phyloP scores from a whole-genome alignment of 2,329 filamentous ascomycete species.

The Spiromastix sp. region DNA sequence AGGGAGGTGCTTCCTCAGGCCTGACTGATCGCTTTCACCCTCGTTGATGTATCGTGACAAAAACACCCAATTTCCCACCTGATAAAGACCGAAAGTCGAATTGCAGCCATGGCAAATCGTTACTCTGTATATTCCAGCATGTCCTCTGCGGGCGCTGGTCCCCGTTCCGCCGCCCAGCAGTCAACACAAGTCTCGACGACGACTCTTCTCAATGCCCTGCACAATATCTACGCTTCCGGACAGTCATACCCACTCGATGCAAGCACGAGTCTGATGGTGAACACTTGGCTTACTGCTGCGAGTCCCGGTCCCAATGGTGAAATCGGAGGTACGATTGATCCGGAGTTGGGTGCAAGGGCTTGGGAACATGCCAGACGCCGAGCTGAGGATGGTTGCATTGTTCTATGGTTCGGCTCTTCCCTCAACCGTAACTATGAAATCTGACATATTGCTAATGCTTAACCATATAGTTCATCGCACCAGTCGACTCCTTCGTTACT shows the following conservation, averaged over 20 bases:
- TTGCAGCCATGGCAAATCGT: conserved; percentile 44
- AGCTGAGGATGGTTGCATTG: conserved; percentile 89
- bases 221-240: conserved; percentile 74
- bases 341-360: conserved; percentile 64
- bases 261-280: conserved; percentile 83
- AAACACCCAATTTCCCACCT: too few species aligned
- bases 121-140: conserved; percentile 53
- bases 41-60: too few species aligned
- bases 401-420: conserved; percentile 59
- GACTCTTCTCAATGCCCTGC: conserved; percentile 81
- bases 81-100: too few species aligned
- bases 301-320: conserved; percentile 59
- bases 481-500: conserved; percentile 78
- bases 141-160: conserved; percentile 46
- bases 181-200: conserved; percentile 81
- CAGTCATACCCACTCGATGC: conserved; percentile 82
- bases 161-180: conserved; percentile 51
- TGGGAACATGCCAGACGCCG: conserved; percentile 95
- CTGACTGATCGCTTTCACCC: too few species aligned
- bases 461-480: conserved; percentile 64
- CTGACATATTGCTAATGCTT: conserved; percentile 14
- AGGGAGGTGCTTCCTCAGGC: not conserved
- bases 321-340: conserved; percentile 68
- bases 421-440: not conserved
- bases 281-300: conserved; percentile 82